These are phyloP conservation scores for Trichoderma cornu-damae DNA, from an alignment of 2,329 filamentous ascomycete species.

Conservation along the genomic window DNA sequence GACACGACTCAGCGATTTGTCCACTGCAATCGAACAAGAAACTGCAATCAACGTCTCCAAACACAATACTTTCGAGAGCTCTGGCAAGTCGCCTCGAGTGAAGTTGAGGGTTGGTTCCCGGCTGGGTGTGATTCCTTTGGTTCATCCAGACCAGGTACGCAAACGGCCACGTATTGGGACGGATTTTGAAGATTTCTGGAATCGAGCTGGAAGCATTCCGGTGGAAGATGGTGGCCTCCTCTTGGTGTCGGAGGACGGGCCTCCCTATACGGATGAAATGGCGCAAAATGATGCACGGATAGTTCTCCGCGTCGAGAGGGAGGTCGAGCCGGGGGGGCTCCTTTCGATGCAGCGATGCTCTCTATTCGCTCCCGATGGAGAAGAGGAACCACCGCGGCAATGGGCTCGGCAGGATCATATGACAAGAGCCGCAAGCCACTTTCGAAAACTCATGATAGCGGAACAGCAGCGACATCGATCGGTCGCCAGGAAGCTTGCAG, in stretches of 20 bases:
- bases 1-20: constrained; percentile 35
- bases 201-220: constrained; percentile 45
- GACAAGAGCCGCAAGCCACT: constrained; percentile 70
- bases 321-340: constrained; percentile 68
- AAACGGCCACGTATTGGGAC: constrained; percentile 49
- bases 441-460: constrained; percentile 70
- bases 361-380: constrained; percentile 65
- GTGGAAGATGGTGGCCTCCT: constrained; percentile 55
- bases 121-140: constrained; percentile 45
- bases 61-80: constrained; percentile 22
- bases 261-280: constrained; percentile 54
- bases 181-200: constrained; percentile 55
- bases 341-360: constrained; percentile 67
- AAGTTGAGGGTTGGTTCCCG: constrained; percentile 40
- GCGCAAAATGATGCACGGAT: constrained; percentile 62
- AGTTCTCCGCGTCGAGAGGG: constrained; percentile 66
- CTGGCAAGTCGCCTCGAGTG: constrained; percentile 41
- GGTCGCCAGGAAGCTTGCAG: constrained; percentile 73
- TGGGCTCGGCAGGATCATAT: constrained; percentile 89
- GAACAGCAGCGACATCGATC: constrained; percentile 74
- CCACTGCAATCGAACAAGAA: constrained; percentile 19
- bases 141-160: constrained; percentile 55
- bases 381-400: constrained; percentile 68
- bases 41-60: constrained; percentile 19
- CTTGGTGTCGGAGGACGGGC: constrained; percentile 51